These are phyloP conservation scores for Pseudohyphozyma bogoriensis DNA, from an alignment of 768 basidiomycete species.

Conservation along the genomic window DNA sequence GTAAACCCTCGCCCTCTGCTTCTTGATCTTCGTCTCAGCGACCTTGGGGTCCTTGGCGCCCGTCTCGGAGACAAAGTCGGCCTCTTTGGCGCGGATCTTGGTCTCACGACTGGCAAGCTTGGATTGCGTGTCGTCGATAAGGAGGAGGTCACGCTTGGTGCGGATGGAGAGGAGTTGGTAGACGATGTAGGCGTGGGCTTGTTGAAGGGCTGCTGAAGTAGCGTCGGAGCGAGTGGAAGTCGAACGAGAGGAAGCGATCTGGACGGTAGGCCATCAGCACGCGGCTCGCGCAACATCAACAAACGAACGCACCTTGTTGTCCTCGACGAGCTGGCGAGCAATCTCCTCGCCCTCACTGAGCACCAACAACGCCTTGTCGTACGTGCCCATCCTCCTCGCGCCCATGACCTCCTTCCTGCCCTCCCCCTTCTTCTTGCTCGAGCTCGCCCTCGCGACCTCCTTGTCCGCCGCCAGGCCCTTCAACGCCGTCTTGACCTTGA, in stretches of 20 bases:
- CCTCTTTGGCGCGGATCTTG: slow-evolving; percentile 18
- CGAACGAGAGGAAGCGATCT: slow-evolving; percentile 31
- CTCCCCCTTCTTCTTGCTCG: slow-evolving; percentile 36
- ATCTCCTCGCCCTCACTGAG: slow-evolving; percentile 84
- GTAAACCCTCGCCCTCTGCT: slow-evolving; percentile 62
- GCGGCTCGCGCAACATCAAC: background rate
- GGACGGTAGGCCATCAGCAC: background rate
- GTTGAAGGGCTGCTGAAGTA: slow-evolving; percentile 51
- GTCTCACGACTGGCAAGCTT: slow-evolving; percentile 18
- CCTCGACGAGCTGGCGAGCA: slow-evolving; percentile 65
- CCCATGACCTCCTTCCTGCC: slow-evolving; percentile 38
- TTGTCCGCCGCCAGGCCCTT: slow-evolving; percentile 43
- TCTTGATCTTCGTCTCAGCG: slow-evolving; percentile 40
- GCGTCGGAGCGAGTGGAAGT: slow-evolving; percentile 30
- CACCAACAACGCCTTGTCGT: slow-evolving; percentile 71
- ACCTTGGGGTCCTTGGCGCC: slow-evolving; percentile 32
- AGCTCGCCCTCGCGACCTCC: slow-evolving; percentile 29
- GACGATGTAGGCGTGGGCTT: slow-evolving; percentile 75
- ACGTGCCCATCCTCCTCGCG: slow-evolving; percentile 67
- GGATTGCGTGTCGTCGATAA: slow-evolving; percentile 45
- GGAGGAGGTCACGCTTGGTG: slow-evolving; percentile 75
- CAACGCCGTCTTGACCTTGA: slow-evolving; percentile 72
- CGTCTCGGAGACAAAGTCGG: slow-evolving; percentile 25
- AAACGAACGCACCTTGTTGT: slow-evolving; percentile 48
- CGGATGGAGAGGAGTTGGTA: slow-evolving; percentile 79